Percentiles rank a stretch among this genome's conserved stretches.
phyloP scores from a whole-genome alignment of 1,284 basidiomycete species.

The Trametes hirsuta region DNA sequence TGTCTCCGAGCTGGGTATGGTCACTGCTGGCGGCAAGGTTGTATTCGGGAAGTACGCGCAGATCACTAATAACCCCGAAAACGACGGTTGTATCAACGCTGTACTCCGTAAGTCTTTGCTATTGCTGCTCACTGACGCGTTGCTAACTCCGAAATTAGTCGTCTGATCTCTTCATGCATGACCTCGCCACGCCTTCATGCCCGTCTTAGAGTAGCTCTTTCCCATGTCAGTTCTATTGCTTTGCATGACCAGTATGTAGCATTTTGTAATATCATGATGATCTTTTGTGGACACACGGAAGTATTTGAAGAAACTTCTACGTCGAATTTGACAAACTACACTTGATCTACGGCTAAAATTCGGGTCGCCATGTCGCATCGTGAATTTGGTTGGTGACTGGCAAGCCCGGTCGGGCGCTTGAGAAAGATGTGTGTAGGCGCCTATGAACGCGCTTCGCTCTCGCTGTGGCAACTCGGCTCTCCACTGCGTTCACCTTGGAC shows the following conservation, averaged over 20 bases:
- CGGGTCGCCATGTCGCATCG: too few species aligned
- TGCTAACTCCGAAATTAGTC: slow-evolving; percentile 10
- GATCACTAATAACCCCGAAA: slow-evolving; percentile 95
- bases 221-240: slow-evolving; percentile 8
- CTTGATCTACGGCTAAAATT: too few species aligned
- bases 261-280: slow-evolving; percentile 18
- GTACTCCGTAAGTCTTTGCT: slow-evolving; percentile 70
- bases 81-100: slow-evolving; percentile 96
- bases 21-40: slow-evolving; percentile 97
- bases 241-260: slow-evolving; percentile 21
- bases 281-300: slow-evolving; percentile 1
- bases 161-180: slow-evolving; percentile 15
- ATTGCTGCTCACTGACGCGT: neutral
- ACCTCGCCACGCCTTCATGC: slow-evolving; percentile 3
- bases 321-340: neutral
- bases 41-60: slow-evolving; percentile 95
- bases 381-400: too few species aligned
- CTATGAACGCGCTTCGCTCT: neutral
- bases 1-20: slow-evolving; percentile 95
- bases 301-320: too few species aligned
- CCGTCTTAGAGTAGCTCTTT: slow-evolving; percentile 12
- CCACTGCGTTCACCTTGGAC: neutral
- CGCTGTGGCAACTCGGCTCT: neutral
- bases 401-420: too few species aligned
- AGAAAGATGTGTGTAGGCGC: neutral